Evolutionary conservation across 2,329 filamentous ascomycete genomes (phyloP), one percentile per base, ranked within the genome.

Genomic region (Cercospora zeina): DNA sequence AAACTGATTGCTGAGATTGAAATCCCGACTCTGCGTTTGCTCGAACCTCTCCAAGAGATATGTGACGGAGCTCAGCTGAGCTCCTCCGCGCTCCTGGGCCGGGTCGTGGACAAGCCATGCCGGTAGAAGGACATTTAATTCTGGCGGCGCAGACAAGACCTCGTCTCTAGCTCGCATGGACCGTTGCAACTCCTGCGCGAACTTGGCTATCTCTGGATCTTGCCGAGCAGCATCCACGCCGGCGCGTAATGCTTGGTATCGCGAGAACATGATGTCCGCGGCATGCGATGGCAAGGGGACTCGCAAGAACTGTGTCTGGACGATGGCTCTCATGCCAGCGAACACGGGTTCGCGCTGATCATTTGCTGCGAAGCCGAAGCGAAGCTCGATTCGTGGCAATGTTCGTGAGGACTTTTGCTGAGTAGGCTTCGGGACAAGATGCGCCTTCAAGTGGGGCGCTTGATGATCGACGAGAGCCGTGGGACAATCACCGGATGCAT

Each of bases 31-130:
- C 4, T 51, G 47, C 5, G 62, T 62, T 36, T 71, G 68, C 65
- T 72, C 71, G 36, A 73, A 69, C 9, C 69, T 63, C 24, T 72
- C 70, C 33, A 72, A 66, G 7, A 71, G 24, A 54, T 74, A 73
- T 14, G 58, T 56, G 14, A 69, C 57, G 2, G 64, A 24, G 5
- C 62, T 30, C 30, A 65, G 65, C 55, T 61, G 24, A 10, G 51
- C 19, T 19, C 33, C 21, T 21, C 27, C 14, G 6, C n/a, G 16
- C 13, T 3, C 19, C 10, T 45, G 30, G 13, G 33, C 24, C 16
- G 19, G 34, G 14, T 34, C 42, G 4, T 59, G 16, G 16, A 63
- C 39, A 9, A 69, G 50, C 64, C 61, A 68, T 11, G 16, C 16
- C 4, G 70, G 70, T 5, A 71, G 21, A n/a, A 21, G 37, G 27